A percentile compares a stretch with the other conserved stretches of the same genome.
Evolutionary conservation across 441 rosid genomes (phyloP).

Genomic region (Brassica hybrid): DNA sequence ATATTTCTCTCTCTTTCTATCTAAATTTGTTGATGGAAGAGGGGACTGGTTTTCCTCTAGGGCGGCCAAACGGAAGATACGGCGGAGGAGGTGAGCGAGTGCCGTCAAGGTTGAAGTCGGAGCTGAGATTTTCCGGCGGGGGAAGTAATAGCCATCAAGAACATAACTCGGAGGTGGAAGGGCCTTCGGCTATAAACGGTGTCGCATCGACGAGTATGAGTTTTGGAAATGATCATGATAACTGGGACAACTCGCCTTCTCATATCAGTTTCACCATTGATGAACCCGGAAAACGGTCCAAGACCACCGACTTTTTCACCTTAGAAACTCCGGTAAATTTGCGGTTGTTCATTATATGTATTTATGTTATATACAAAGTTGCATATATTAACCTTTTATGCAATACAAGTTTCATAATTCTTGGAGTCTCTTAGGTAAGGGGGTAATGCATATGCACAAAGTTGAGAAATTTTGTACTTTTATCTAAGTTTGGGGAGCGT

Average conservation of each 20-base stretch:
- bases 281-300: constrained; percentile 55
- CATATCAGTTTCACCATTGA: constrained; percentile 45
- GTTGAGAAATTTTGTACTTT: constrained; percentile 3
- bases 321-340: constrained; percentile 43
- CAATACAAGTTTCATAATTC: neutral
- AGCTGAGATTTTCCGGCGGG: constrained; percentile 74
- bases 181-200: constrained; percentile 46
- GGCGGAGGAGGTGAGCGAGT: constrained; percentile 45
- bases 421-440: neutral
- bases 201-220: constrained; percentile 58
- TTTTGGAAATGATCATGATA: constrained; percentile 57
- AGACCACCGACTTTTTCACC: constrained; percentile 64
- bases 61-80: constrained; percentile 59
- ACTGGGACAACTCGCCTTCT: constrained; percentile 71
- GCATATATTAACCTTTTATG: neutral
- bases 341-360: constrained; percentile 10
- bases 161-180: constrained; percentile 76
- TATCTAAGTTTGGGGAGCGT: neutral
- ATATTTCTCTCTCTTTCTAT: constrained; percentile 24
- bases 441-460: constrained; percentile 8
- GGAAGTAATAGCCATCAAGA: constrained; percentile 29
- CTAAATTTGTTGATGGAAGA: constrained; percentile 37
- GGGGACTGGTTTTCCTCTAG: constrained; percentile 67
- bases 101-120: constrained; percentile 72
- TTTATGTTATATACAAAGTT: constrained; percentile 2